Evolutionary conservation across 2,329 filamentous ascomycete species (phyloP).

Genomic region (Fonsecaea monophora): DNA sequence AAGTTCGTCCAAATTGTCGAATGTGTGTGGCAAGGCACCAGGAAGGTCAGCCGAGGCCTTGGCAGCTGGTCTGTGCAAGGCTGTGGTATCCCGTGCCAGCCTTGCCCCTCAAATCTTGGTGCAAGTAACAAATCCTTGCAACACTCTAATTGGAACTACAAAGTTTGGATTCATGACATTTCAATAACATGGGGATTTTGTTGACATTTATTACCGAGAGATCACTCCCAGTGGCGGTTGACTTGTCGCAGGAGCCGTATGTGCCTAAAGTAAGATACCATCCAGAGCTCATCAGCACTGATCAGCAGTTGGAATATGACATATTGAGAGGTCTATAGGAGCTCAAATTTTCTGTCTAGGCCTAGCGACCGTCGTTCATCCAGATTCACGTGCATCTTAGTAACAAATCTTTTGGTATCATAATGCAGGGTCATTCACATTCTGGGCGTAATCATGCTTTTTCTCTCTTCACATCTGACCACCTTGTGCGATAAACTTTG

Average conservation of each 20-base stretch:
- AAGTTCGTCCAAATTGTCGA: slow-evolving; percentile 26
- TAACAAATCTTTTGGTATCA: slow-evolving; percentile 33
- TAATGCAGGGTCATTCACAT: slow-evolving; percentile 26
- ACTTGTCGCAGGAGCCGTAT: not conserved
- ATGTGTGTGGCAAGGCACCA: slow-evolving; percentile 19
- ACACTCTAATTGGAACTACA: too few relatives aligned
- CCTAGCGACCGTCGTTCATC: not conserved
- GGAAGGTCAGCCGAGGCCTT: slow-evolving; percentile 28
- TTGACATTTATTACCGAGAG: not conserved
- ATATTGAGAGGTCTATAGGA: not conserved
- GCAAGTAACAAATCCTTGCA: too few relatives aligned
- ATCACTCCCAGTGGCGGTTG: not conserved
- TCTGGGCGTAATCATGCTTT: slow-evolving; percentile 20
- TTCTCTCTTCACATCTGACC: slow-evolving; percentile 34
- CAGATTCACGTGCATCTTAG: slow-evolving; percentile 4
- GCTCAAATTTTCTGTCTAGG: slow-evolving; percentile 15
- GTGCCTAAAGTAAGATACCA: not conserved
- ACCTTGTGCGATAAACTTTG: slow-evolving; percentile 43
- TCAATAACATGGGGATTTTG: not conserved
- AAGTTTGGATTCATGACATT: too few relatives aligned
- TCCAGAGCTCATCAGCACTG: not conserved
- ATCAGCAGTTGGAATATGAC: not conserved
- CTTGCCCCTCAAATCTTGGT: not conserved
- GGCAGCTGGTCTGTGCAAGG: slow-evolving; percentile 5
- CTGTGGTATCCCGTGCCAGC: not conserved